phyloP scores from a whole-genome alignment of 1,139 yeast genomes.

The Fermentozyma sake region DNA sequence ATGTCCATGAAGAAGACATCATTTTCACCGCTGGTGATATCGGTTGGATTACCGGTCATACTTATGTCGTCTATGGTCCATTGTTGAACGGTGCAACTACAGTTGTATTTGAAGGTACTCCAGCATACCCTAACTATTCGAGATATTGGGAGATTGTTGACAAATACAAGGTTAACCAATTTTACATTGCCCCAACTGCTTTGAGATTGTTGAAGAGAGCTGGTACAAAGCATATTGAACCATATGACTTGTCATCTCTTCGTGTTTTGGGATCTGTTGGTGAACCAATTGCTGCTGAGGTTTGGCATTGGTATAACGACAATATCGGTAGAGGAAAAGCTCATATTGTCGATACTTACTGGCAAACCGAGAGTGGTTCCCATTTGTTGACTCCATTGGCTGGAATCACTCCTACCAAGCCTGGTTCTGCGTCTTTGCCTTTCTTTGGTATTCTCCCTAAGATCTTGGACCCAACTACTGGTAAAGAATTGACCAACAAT shows the following conservation, averaged over 20 bases:
- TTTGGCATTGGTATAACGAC: conserved; percentile 89
- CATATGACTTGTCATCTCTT: conserved; percentile 59
- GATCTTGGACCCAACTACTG: conserved; percentile 68
- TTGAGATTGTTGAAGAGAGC: conserved; percentile 79
- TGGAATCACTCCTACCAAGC: conserved; percentile 70
- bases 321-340: conserved; percentile 71
- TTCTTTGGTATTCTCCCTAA: conserved; percentile 69
- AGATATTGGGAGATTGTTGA: conserved; percentile 85
- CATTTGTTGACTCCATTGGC: conserved; percentile 71
- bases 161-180: conserved; percentile 71
- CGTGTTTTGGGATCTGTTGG: conserved; percentile 85
- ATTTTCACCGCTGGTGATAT: conserved; percentile 84
- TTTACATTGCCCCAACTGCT: conserved; percentile 90
- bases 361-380: conserved; percentile 84
- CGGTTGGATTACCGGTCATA: conserved; percentile 89
- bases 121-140: conserved; percentile 75
- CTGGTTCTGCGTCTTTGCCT: conserved; percentile 77
- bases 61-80: conserved; percentile 81
- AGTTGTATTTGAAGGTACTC: conserved; percentile 82
- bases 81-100: conserved; percentile 74
- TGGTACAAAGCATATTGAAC: conserved; percentile 63
- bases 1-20: conserved; percentile 66
- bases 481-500: conserved; percentile 57
- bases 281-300: conserved; percentile 90
- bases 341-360: conserved; percentile 74